These are phyloP conservation scores for Pichia gijzeniarum DNA, from an alignment of 805 yeast genomes.

Conservation along the genomic window DNA sequence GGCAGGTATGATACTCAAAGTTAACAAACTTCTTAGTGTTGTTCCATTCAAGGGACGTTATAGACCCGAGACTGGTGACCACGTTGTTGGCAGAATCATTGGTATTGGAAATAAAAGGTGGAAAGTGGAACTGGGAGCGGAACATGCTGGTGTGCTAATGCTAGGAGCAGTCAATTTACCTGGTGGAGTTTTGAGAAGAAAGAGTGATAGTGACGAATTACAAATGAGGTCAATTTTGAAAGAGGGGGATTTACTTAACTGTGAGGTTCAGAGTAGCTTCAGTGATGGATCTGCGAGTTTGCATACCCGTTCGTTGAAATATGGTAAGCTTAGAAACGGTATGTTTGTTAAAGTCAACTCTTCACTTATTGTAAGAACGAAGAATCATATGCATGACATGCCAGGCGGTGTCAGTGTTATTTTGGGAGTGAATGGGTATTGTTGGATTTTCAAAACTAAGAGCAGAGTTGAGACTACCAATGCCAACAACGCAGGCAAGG, in stretches of 20 bases:
- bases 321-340: constrained; percentile 94
- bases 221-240: constrained; percentile 92
- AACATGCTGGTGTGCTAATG: constrained; percentile 86
- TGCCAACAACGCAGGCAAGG: constrained; percentile 12
- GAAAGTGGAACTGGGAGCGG: constrained; percentile 96
- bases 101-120: constrained; percentile 93
- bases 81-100: constrained; percentile 85
- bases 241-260: constrained; percentile 93
- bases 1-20: constrained; percentile 83
- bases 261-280: constrained; percentile 88
- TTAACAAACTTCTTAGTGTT: constrained; percentile 81
- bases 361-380: constrained; percentile 74
- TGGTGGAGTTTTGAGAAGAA: constrained; percentile 92
- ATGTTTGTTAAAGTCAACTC: constrained; percentile 75
- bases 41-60: constrained; percentile 82
- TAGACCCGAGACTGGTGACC: constrained; percentile 94
- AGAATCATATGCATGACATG: constrained; percentile 79
- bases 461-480: constrained; percentile 11
- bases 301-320: constrained; percentile 91
- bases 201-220: constrained; percentile 90
- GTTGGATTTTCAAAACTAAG: constrained; percentile 80
- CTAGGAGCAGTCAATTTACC: constrained; percentile 95
- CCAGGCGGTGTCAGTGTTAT: constrained; percentile 92
- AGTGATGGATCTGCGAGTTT: constrained; percentile 89
- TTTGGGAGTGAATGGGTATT: constrained; percentile 89